These are phyloP conservation scores for Glycine soja DNA, from an alignment of 306 rosid species.

Conservation along the genomic window DNA sequence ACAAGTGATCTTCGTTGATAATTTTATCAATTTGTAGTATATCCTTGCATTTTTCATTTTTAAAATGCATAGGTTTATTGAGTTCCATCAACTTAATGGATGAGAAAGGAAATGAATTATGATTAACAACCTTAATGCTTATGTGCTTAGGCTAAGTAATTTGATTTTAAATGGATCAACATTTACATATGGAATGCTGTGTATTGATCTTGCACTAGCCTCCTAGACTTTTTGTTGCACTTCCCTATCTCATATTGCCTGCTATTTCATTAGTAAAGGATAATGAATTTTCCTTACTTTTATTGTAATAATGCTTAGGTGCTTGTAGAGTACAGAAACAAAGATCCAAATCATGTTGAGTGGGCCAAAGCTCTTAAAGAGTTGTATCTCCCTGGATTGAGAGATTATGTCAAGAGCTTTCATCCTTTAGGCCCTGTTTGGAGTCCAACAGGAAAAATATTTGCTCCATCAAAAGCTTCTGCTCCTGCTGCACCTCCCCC, in stretches of 20 bases:
- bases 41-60: constrained; percentile 28
- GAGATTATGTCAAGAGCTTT: constrained; percentile 86
- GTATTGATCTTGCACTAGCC: constrained; percentile 1
- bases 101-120: constrained; percentile 40
- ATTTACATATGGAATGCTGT: constrained; percentile 1
- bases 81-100: background rate
- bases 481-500: constrained; percentile 81
- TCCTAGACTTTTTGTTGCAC: constrained; percentile 29
- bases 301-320: constrained; percentile 62
- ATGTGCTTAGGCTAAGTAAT: background rate
- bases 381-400: constrained; percentile 88
- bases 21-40: constrained; percentile 9
- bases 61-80: background rate
- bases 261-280: too few relatives aligned
- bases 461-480: constrained; percentile 70
- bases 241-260: constrained; percentile 21
- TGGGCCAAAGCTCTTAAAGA: constrained; percentile 98
- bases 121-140: constrained; percentile 32
- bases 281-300: background rate
- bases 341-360: constrained; percentile 93
- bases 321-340: constrained; percentile 86
- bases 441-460: constrained; percentile 75
- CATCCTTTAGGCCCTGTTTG: constrained; percentile 94
- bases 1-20: constrained; percentile 37
- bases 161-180: constrained; percentile 35